These are phyloP conservation scores for Termitomyces titanicus DNA, from an alignment of 768 basidiomycete species.

Conservation along the genomic window DNA sequence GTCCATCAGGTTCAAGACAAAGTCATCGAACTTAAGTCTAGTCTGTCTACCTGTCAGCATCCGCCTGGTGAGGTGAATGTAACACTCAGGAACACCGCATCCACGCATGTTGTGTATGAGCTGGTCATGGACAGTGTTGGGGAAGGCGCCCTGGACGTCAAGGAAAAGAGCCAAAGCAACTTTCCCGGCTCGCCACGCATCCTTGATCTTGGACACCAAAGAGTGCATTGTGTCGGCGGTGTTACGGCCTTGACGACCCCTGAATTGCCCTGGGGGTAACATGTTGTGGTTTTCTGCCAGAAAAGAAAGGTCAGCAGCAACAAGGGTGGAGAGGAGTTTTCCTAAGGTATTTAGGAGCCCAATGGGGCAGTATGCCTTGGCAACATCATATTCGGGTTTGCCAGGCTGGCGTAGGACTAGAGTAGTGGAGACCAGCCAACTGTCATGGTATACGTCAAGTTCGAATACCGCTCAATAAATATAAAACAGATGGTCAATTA, in stretches of 20 bases:
- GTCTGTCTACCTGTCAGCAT: background rate
- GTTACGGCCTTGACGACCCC: conserved; percentile 20
- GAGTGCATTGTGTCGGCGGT: conserved; percentile 29
- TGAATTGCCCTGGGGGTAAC: conserved; percentile 25
- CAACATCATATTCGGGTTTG: conserved; percentile 25
- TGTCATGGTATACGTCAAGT: conserved; percentile 23
- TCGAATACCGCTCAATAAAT: conserved; percentile 24
- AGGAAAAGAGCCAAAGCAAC: conserved; percentile 35
- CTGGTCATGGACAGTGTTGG: conserved; percentile 24
- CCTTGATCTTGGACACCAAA: conserved; percentile 27
- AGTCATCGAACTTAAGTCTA: conserved; percentile 21
- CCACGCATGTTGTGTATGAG: conserved; percentile 9
- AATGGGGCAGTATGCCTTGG: conserved; percentile 32
- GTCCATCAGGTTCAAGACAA: conserved; percentile 10
- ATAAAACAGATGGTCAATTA: conserved; percentile 10
- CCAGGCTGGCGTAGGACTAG: conserved; percentile 33
- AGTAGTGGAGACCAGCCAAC: conserved; percentile 23
- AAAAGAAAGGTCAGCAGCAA: conserved; percentile 19
- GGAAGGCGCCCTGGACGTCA: conserved; percentile 41
- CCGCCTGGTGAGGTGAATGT: background rate
- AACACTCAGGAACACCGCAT: background rate
- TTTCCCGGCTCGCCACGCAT: conserved; percentile 29
- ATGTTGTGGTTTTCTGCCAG: conserved; percentile 23
- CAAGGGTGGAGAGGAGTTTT: conserved; percentile 23
- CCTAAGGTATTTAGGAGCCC: conserved; percentile 26